Conservation (phyloP, 2,329 filamentous ascomycete genomes). For the Xylariaceae sp. region DNA sequence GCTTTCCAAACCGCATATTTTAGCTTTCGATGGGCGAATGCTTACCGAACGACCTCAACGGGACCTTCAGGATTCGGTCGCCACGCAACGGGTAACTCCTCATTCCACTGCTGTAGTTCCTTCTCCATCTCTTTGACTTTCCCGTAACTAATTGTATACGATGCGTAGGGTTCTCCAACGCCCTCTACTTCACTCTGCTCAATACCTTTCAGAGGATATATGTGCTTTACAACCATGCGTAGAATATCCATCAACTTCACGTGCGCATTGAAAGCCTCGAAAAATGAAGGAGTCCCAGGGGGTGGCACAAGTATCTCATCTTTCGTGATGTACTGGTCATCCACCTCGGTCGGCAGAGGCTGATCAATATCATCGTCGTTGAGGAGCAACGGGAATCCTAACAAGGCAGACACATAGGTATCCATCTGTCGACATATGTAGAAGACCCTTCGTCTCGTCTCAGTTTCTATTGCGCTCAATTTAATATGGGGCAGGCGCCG, state of each 20-base stretch:
- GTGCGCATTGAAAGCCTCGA: conserved; percentile 68
- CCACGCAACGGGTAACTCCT: conserved; percentile 72
- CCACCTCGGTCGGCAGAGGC: conserved; percentile 64
- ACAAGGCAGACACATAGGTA: conserved; percentile 67
- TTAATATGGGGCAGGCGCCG: conserved; percentile 68
- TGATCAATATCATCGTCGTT: conserved; percentile 69
- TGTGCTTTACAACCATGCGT: conserved; percentile 64
- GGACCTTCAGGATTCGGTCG: conserved; percentile 78
- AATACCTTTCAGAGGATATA: conserved; percentile 65
- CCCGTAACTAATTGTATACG: conserved; percentile 65
- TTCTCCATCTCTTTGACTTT: conserved; percentile 67
- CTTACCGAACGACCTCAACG: conserved; percentile 75
- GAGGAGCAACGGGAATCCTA: conserved; percentile 67
- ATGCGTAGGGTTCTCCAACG: conserved; percentile 45
- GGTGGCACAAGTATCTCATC: conserved; percentile 59
- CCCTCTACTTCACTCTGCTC: conserved; percentile 50
- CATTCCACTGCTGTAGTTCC: conserved; percentile 65
- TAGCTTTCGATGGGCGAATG: conserved; percentile 8
- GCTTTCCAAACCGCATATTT: background rate
- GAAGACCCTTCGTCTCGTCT: conserved; percentile 66
- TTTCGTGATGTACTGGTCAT: conserved; percentile 68
- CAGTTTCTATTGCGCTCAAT: conserved; percentile 64
- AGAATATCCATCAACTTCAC: conserved; percentile 66
- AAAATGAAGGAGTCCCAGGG: conserved; percentile 59
- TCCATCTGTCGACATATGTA: conserved; percentile 72